phyloP scores from a whole-genome alignment of 179 eudicot species.

The Silene noctiflora region DNA sequence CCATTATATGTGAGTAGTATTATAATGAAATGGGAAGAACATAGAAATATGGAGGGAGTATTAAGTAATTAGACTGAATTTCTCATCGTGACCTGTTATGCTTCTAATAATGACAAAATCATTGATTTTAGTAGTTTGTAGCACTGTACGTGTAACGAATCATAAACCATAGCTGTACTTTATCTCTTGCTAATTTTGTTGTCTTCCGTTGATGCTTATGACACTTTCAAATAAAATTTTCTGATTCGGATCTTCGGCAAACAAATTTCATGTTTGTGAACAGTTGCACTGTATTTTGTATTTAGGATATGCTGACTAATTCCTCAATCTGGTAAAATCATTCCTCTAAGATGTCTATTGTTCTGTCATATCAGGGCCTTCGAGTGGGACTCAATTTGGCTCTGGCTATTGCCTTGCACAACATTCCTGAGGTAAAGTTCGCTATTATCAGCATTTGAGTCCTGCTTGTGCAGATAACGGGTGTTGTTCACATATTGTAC shows the following conservation, averaged over 20 bases:
- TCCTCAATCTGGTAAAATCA: slow-evolving; percentile 1
- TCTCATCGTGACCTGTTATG: too few species aligned
- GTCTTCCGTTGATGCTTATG: neutral
- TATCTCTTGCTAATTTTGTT: too few species aligned
- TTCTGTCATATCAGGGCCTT: slow-evolving; percentile 53
- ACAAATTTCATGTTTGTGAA: neutral
- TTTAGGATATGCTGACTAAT: neutral
- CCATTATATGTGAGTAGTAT: too few species aligned
- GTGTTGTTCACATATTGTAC: neutral
- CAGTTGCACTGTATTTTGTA: neutral
- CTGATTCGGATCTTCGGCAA: neutral
- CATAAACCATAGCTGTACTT: too few species aligned
- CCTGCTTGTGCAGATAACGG: too few species aligned
- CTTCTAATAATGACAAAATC: too few species aligned
- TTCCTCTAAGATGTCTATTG: slow-evolving; percentile 9
- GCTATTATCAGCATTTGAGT: neutral
- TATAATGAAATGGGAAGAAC: too few species aligned
- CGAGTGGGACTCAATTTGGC: slow-evolving; percentile 95
- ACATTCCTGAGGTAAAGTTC: slow-evolving; percentile 78
- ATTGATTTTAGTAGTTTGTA: too few species aligned
- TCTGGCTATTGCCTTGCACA: slow-evolving; percentile 91
- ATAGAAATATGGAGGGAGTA: too few species aligned
- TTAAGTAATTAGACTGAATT: too few species aligned
- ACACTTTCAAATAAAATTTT: neutral
- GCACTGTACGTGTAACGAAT: too few species aligned